phyloP scores from a whole-genome alignment of 2,329 filamentous ascomycete species.

The Neonectria sp. region DNA sequence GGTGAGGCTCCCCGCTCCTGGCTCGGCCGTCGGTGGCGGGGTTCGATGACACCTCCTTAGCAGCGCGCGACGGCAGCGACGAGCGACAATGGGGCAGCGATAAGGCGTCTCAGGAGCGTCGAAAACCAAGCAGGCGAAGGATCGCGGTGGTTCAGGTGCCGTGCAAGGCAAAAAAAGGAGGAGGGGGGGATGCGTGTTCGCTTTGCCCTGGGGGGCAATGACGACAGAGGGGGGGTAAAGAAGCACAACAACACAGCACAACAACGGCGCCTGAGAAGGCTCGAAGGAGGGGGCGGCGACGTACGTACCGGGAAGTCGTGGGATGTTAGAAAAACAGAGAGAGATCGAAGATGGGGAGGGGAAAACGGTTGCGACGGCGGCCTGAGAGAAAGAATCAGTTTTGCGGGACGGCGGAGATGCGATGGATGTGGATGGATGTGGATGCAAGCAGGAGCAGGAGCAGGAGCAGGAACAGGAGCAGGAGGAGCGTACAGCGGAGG shows the following conservation, averaged over 20 bases:
- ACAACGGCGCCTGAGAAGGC: slow-evolving; percentile 18
- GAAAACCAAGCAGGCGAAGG: slow-evolving; percentile 25
- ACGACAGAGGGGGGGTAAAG: slow-evolving; percentile 57
- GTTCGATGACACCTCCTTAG: slow-evolving; percentile 42
- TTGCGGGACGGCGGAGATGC: slow-evolving; percentile 41
- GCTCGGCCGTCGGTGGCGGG: slow-evolving; percentile 47
- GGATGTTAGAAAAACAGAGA: slow-evolving; percentile 35
- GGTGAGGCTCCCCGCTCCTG: slow-evolving; percentile 51
- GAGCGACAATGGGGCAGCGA: slow-evolving; percentile 22
- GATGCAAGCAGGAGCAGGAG: slow-evolving; percentile 33
- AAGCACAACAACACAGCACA: slow-evolving; percentile 45
- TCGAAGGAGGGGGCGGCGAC: slow-evolving; percentile 22
- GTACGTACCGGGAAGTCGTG: slow-evolving; percentile 41
- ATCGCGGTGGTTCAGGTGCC: slow-evolving; percentile 35
- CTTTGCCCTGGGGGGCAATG: slow-evolving; percentile 52
- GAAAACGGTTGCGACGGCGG: slow-evolving; percentile 39
- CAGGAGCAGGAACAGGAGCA: slow-evolving; percentile 9
- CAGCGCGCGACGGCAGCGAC: slow-evolving; percentile 31
- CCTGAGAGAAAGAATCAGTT: slow-evolving; percentile 48
- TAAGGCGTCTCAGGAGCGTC: slow-evolving; percentile 30
- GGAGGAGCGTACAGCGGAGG: slow-evolving; percentile 27
- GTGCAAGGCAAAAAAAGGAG: slow-evolving; percentile 30
- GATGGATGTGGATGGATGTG: slow-evolving; percentile 39
- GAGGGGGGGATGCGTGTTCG: slow-evolving; percentile 43
- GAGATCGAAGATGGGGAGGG: slow-evolving; percentile 35